These are phyloP conservation scores for Hyphodiscus hymeniophilus DNA, from an alignment of 495 filamentous ascomycete genomes.

Conservation along the genomic window DNA sequence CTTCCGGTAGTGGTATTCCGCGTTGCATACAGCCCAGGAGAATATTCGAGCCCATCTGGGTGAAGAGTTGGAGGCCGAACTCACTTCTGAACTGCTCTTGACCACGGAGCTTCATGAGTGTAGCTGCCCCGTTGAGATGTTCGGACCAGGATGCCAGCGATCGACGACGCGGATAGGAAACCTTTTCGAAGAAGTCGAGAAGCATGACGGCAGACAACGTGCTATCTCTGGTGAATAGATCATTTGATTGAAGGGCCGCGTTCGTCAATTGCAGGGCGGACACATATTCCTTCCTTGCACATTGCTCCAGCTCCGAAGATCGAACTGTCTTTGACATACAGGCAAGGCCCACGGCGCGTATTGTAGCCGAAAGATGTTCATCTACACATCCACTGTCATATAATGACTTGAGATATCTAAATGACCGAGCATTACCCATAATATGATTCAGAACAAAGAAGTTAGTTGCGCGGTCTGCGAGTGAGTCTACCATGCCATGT, in stretches of 20 bases:
- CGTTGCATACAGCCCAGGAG: not conserved
- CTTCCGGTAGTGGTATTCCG: not conserved
- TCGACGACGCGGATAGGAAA: conserved; percentile 28
- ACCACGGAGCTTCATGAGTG: conserved; percentile 48
- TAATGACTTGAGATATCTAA: too few relatives aligned
- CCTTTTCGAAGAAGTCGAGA: conserved; percentile 44
- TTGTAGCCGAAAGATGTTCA: too few relatives aligned
- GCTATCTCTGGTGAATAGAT: conserved; percentile 47
- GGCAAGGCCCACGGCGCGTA: conserved; percentile 41
- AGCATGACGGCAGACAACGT: conserved; percentile 53
- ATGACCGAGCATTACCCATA: conserved; percentile 22
- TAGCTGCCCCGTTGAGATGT: conserved; percentile 51
- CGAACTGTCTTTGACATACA: conserved; percentile 35
- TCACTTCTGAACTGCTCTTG: conserved; percentile 45
- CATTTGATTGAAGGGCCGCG: conserved; percentile 40
- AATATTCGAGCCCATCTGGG: not conserved
- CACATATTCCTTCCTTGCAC: conserved; percentile 39
- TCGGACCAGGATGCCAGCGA: conserved; percentile 46
- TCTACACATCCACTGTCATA: too few relatives aligned
- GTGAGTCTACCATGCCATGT: not conserved
- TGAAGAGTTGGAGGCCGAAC: not conserved
- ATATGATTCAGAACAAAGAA: conserved; percentile 29
- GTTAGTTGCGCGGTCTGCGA: conserved; percentile 32
- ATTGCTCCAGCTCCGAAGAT: conserved; percentile 24
- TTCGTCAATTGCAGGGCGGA: conserved; percentile 38